phyloP scores from a whole-genome alignment of 768 basidiomycete genomes.

The Lentinula sp. region DNA sequence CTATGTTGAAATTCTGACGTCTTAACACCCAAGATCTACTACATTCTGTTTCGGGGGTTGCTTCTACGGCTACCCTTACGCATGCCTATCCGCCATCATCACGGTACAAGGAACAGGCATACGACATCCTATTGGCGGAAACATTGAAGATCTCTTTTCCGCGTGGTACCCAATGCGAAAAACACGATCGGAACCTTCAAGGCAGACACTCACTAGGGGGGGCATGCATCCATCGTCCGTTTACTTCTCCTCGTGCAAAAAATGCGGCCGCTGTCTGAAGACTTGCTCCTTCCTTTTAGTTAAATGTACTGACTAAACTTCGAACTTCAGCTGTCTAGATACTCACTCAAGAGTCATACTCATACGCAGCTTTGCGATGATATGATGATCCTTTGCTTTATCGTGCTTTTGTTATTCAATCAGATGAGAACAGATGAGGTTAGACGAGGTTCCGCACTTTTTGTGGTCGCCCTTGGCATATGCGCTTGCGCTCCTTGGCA shows the following conservation, averaged over 20 bases:
- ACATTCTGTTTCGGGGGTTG: neutral
- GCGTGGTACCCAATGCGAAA: too few species aligned
- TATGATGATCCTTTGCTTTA: too few species aligned
- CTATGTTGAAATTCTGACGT: neutral
- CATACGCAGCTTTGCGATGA: too few species aligned
- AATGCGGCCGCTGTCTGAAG: neutral
- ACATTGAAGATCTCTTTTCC: neutral
- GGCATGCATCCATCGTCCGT: neutral
- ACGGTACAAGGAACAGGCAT: neutral
- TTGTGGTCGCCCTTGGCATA: too few species aligned
- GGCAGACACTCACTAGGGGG: neutral
- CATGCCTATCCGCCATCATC: neutral
- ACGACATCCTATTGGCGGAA: neutral
- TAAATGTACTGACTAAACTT: too few species aligned
- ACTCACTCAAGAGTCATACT: too few species aligned
- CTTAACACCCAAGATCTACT: neutral
- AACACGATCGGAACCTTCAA: neutral
- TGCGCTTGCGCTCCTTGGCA: too few species aligned
- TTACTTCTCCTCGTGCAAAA: neutral
- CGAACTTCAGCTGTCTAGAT: too few species aligned
- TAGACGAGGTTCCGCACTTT: too few species aligned
- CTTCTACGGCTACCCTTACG: neutral
- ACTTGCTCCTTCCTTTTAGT: too few species aligned
- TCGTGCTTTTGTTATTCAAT: too few species aligned
- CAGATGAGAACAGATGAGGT: too few species aligned